Conservation (phyloP, 305 asterid species). For the Rubia tinctorum region DNA sequence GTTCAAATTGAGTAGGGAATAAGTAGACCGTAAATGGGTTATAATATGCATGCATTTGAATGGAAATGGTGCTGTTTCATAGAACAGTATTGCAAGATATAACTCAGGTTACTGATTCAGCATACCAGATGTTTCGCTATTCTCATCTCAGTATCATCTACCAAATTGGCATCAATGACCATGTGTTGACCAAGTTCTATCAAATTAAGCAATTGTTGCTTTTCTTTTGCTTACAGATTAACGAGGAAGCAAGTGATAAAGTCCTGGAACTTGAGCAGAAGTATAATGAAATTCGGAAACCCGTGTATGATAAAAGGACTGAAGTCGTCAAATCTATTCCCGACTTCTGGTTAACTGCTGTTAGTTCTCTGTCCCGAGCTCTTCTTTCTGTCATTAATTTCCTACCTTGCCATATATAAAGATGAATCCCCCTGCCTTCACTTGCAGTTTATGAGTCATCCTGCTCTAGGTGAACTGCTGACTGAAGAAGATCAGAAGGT, state of each 20-base stretch:
- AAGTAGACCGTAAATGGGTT: neutral
- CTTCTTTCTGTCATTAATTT: neutral
- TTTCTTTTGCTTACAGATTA: constrained; percentile 46
- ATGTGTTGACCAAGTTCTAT: neutral
- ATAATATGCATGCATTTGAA: neutral
- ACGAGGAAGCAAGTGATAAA: constrained; percentile 89
- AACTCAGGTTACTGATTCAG: too few relatives aligned
- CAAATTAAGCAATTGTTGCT: neutral
- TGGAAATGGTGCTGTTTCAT: neutral
- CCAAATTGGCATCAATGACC: neutral
- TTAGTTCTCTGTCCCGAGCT: constrained; percentile 34
- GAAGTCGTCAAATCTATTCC: constrained; percentile 70
- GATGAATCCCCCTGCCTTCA: constrained; percentile 7
- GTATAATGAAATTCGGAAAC: constrained; percentile 76
- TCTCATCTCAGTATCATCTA: too few relatives aligned
- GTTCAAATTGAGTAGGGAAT: neutral
- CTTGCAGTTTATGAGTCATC: constrained; percentile 86
- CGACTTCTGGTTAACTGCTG: constrained; percentile 96
- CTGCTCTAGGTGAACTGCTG: constrained; percentile 78
- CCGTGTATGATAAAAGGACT: constrained; percentile 78
- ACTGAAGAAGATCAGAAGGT: constrained; percentile 93
- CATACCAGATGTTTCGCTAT: too few relatives aligned
- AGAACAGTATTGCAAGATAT: neutral
- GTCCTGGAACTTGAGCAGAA: constrained; percentile 89
- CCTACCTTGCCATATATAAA: neutral